Conservation (phyloP, 371 early-diverging fungal genomes). For the Mucor velutinosus region DNA sequence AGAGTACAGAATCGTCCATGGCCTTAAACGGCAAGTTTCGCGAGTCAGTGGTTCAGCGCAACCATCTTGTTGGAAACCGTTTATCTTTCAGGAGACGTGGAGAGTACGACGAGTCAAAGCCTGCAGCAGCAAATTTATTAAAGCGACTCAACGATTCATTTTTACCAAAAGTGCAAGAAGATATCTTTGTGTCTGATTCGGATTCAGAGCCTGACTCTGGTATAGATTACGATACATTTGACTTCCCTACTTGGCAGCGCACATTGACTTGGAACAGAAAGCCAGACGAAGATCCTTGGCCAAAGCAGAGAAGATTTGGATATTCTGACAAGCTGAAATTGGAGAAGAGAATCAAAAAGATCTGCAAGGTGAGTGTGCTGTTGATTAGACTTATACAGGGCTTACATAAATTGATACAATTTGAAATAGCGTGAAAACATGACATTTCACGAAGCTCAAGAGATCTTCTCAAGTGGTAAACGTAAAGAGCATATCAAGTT, state of each 20-base stretch:
- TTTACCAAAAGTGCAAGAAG: constrained; percentile 12
- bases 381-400: background rate
- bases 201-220: constrained; percentile 28
- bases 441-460: constrained; percentile 7
- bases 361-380: constrained; percentile 16
- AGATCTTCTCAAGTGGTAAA: constrained; percentile 8
- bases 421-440: constrained; percentile 17
- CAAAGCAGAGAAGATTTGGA: constrained; percentile 16
- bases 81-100: constrained; percentile 8
- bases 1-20: too few species aligned
- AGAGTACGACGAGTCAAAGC: background rate
- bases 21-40: background rate
- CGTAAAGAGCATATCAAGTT: constrained; percentile 1
- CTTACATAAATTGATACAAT: background rate
- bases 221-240: constrained; percentile 11
- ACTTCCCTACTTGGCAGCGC: constrained; percentile 17
- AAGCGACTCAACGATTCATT: constrained; percentile 3
- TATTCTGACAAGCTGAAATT: constrained; percentile 23
- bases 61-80: constrained; percentile 9
- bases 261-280: background rate
- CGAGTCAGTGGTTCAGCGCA: background rate
- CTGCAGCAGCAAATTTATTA: background rate
- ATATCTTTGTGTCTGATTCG: constrained; percentile 26
- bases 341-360: constrained; percentile 31
- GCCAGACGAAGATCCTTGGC: constrained; percentile 7